Conservation (phyloP, 2,329 filamentous ascomycete species). For the Penicillium sp. region DNA sequence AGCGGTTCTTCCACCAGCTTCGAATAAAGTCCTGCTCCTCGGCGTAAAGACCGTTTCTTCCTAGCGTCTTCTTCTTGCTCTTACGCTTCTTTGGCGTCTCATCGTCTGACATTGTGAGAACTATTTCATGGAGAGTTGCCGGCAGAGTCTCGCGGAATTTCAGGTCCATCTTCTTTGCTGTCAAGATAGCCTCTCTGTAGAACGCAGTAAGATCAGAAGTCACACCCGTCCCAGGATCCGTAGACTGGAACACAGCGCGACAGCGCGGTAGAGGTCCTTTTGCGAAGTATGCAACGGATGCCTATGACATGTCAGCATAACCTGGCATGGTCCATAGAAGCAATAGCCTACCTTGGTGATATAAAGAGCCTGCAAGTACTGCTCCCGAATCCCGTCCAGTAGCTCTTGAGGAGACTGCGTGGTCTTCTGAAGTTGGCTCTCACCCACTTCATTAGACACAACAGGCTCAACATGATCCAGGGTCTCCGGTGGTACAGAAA, state of each 20-base stretch:
- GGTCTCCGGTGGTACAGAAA: conserved; percentile 21
- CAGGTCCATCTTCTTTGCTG: conserved; percentile 53
- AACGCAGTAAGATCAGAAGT: conserved; percentile 40
- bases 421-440: conserved; percentile 15
- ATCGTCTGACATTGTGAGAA: conserved; percentile 44
- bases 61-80: conserved; percentile 47
- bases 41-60: conserved; percentile 54
- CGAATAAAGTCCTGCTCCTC: conserved; percentile 49
- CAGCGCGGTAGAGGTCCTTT: conserved; percentile 56
- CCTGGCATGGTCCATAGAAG: background rate
- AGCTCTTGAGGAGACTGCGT: conserved; percentile 41
- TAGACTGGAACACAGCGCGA: conserved; percentile 44
- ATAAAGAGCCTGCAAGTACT: conserved; percentile 51
- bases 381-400: conserved; percentile 41
- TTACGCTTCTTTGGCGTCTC: conserved; percentile 39
- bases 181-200: conserved; percentile 49
- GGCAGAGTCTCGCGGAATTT: conserved; percentile 54
- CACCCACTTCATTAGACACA: conserved; percentile 20
- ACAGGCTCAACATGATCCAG: conserved; percentile 19
- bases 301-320: conserved; percentile 34
- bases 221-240: conserved; percentile 28
- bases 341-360: conserved; percentile 44
- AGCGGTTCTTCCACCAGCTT: conserved; percentile 53
- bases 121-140: conserved; percentile 42
- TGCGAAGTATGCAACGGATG: conserved; percentile 57